These are phyloP conservation scores for Tulasnella sp. DNA, from an alignment of 768 basidiomycete genomes.

Conservation along the genomic window DNA sequence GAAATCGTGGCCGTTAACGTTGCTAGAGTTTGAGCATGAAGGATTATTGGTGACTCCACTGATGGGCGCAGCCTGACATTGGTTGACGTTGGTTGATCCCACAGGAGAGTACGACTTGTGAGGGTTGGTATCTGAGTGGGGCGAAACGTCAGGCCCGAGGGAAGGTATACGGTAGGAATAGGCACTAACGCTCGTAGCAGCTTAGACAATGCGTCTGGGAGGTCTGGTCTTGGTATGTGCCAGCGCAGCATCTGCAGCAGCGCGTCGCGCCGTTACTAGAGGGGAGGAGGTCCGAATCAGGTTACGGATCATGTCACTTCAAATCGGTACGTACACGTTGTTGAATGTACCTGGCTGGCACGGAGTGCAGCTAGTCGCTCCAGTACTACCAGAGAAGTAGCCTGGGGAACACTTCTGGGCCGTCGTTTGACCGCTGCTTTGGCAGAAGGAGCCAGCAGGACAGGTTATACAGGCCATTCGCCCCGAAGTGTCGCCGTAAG, in stretches of 20 bases:
- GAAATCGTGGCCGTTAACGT: not conserved
- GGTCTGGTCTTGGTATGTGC: conserved; percentile 23
- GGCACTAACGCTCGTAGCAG: conserved; percentile 20
- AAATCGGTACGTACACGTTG: conserved; percentile 10
- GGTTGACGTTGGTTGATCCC: not conserved
- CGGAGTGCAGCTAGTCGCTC: not conserved
- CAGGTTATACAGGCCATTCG: not conserved
- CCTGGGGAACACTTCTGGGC: conserved; percentile 20
- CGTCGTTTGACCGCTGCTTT: not conserved
- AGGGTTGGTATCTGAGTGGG: conserved; percentile 20
- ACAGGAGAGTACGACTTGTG: conserved; percentile 13
- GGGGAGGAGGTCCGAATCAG: not conserved
- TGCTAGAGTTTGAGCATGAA: conserved; percentile 10
- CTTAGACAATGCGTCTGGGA: conserved; percentile 20
- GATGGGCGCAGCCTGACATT: conserved; percentile 12
- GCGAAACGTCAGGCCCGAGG: not conserved
- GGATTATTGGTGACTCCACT: conserved; percentile 11
- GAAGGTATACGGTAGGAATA: not conserved
- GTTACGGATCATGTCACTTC: not conserved
- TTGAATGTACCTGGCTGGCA: conserved; percentile 19
- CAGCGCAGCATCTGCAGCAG: conserved; percentile 26
- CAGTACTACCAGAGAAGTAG: not conserved
- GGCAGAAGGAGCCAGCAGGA: conserved; percentile 2
- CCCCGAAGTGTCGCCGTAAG: not conserved
- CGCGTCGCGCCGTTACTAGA: conserved; percentile 12